A percentile compares a stretch with the other conserved stretches of the same genome.
These are phyloP conservation scores for Scortechinia acanthostroma DNA, from an alignment of 2,329 filamentous ascomycete genomes.

Conservation along the genomic window DNA sequence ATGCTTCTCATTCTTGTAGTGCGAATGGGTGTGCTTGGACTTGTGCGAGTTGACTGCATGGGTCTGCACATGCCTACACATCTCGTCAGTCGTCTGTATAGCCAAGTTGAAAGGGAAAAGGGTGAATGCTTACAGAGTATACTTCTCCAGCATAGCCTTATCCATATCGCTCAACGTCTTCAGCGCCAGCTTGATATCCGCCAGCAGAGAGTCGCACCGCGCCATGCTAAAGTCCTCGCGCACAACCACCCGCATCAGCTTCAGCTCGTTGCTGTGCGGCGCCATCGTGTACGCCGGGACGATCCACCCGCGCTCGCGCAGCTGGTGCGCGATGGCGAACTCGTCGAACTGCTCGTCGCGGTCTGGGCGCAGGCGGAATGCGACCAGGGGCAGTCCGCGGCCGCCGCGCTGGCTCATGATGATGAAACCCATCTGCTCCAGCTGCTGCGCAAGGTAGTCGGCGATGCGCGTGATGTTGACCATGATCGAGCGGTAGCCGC, in stretches of 20 bases:
- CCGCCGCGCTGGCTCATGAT: conserved; percentile 80
- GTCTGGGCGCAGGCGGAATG: conserved; percentile 67
- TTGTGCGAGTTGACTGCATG: conserved; percentile 4
- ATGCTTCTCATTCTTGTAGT: conserved; percentile 70
- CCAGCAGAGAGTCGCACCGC: conserved; percentile 72
- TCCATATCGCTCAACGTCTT: conserved; percentile 70
- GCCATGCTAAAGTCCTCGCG: conserved; percentile 83
- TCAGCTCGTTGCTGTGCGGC: conserved; percentile 73
- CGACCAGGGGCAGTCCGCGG: conserved; percentile 78
- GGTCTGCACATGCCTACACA: background rate
- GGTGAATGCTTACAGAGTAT: conserved; percentile 36
- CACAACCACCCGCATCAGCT: conserved; percentile 88
- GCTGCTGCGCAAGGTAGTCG: conserved; percentile 73
- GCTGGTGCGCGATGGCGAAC: conserved; percentile 74
- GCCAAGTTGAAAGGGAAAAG: conserved; percentile 37
- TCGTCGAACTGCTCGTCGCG: conserved; percentile 58
- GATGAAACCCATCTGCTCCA: conserved; percentile 72
- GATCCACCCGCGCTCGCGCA: conserved; percentile 84
- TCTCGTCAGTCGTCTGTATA: background rate
- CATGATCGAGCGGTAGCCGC: conserved; percentile 90
- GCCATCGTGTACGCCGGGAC: conserved; percentile 97
- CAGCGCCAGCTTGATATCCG: conserved; percentile 73
- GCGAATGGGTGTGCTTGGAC: conserved; percentile 16
- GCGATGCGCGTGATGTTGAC: conserved; percentile 82
- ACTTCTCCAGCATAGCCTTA: conserved; percentile 59